Evolutionary conservation across 2,329 filamentous ascomycete species (phyloP), one percentile per base, ranked within the genome.

Genomic region (Dactylellina parvicollis): DNA sequence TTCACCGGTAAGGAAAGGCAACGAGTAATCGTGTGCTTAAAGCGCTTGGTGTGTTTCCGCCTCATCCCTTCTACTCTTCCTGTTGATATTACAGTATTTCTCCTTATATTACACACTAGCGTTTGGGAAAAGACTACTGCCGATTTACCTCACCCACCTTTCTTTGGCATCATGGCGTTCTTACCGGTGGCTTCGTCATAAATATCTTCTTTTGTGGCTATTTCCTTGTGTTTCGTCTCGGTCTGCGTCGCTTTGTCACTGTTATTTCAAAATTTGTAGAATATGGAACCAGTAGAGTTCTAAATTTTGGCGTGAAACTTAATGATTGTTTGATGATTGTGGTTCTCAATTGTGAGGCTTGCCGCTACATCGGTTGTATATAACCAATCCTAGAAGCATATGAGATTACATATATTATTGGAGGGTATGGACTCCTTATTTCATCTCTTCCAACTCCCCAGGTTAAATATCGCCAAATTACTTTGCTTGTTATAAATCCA

Each of bases 101-200:
- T 47, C 47, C 38, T 47, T 28, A 56, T 46, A 54, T 73, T 60
- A 18, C 16, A 36, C 24, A n/a, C 49, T 12, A 65, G 60, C 40
- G 67, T 52, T 57, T 32, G 20, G 59, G 34, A 36, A 24, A 60
- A 38, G 34, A 32, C 34, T 36, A 12, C 16, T 42, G 16, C 42
- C 32, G 24, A 28, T 50, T 64, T 28, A 20, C 34, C 44, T 10
- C 32, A 32, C 10, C 12, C 24, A 28, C 38, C 28, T 47, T 55
- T 24, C 38, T 16, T 65, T 30, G n/a, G 69, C 60, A 72, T 72
- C n/a, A 22, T 32, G 69, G 69, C 69, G 69, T 73, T 73, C 40
- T 16, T 62, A 56, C 24, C 60, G 69, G 42, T 56, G 52, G 54
- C 30, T 61, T 14, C 61, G 46, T 55, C n/a, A n/a, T n/a, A n/a